Evolutionary conservation across 2,329 filamentous ascomycete genomes (phyloP), one percentile per base, ranked within the genome.

Genomic region (Colletotrichum graminicola): DNA sequence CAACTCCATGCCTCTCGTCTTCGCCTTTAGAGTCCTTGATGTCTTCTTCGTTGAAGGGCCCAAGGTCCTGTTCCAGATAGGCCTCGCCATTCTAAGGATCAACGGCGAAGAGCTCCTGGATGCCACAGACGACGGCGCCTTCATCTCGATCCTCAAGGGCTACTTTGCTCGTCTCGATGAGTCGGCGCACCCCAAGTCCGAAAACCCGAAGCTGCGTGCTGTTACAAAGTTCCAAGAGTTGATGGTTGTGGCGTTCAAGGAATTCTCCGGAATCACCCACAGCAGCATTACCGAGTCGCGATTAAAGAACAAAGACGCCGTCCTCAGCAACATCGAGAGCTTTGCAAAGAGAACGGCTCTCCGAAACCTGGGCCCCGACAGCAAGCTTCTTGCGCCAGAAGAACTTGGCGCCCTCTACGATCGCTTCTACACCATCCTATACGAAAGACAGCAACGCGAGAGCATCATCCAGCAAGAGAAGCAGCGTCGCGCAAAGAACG

Each of bases 221-320:
- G 96, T 99, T 65, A 99, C 97, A 7, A 90, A 94, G 57, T 99
- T 99, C 79, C 96, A 99, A 78, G 96, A 98, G 80, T 89, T 99
- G 68, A 98, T 99, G 95, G 96, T 99, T 3, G 96, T 98, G 26
- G 96, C 96, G 0, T 99, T 99, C 84, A 98, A 98, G 76, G 96
- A 99, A 78, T 99, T 99, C 78, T 93, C 95, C 0, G 94, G 92
- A 51, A 97, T 99, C 75, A 99, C 96, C 0, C 95, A 99, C 79
- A 92, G 91, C 78, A 97, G 92, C 62, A 95, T 99, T 72, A 93
- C 92, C 0, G 96, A 98, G 75, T 88, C 97, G 78, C 91, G 96
- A 29, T 87, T 93, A 51, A 97, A 95, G 82, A 97, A 98, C 82
- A 98, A 98, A 82, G 94, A 96, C 78, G 92, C 93, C 0, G 96